These are phyloP conservation scores for Pluteus cervinus DNA, from an alignment of 768 basidiomycete species.

Conservation along the genomic window DNA sequence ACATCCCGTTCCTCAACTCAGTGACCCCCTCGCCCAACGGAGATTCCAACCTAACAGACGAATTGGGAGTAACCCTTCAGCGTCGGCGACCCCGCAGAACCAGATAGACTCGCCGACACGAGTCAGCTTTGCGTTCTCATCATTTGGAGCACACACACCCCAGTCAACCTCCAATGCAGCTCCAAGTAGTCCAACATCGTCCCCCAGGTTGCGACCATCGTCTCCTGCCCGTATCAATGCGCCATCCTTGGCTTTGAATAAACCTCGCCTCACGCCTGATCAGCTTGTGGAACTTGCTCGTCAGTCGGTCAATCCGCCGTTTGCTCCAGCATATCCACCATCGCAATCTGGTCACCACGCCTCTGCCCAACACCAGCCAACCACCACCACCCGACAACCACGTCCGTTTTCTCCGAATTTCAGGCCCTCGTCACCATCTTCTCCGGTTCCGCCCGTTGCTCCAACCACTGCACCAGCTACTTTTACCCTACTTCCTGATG, in stretches of 20 bases:
- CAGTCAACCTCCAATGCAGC: constrained; percentile 12
- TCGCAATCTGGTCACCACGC: constrained; percentile 8
- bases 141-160: constrained; percentile 38
- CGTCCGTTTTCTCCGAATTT: constrained; percentile 16
- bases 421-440: constrained; percentile 12
- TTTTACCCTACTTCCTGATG: constrained; percentile 71
- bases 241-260: constrained; percentile 26
- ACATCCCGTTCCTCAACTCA: constrained; percentile 27
- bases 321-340: constrained; percentile 10
- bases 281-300: constrained; percentile 72
- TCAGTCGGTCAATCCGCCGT: constrained; percentile 41
- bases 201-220: constrained; percentile 42
- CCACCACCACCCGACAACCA: constrained; percentile 15
- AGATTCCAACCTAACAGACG: constrained; percentile 14
- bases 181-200: constrained; percentile 26
- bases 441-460: constrained; percentile 13
- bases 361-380: constrained; percentile 17
- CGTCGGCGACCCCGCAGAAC: constrained; percentile 11
- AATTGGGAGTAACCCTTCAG: constrained; percentile 11
- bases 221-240: constrained; percentile 35
- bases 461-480: constrained; percentile 37
- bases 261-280: constrained; percentile 59
- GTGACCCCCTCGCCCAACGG: constrained; percentile 17
- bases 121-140: constrained; percentile 54
- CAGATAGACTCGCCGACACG: constrained; percentile 12